Evolutionary conservation across 768 basidiomycete genomes (phyloP), one percentile per base, ranked within the genome.

Genomic region (Auricularia cornea): DNA sequence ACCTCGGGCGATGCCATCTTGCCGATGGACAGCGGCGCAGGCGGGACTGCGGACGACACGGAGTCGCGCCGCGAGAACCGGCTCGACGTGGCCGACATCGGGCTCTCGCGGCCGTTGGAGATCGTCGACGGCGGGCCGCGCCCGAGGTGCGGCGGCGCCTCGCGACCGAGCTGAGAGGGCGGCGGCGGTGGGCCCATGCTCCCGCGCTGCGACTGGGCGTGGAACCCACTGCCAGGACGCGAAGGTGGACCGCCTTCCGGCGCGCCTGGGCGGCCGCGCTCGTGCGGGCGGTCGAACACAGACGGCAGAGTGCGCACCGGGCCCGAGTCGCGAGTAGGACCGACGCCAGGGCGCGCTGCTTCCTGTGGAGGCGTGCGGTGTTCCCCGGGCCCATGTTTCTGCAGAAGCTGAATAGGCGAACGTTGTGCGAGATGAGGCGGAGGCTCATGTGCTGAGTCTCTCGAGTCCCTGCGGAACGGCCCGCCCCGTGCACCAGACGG

Each of bases 401-500:
- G 54, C 54, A 57, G 54, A 20, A 28, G 30, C 8, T 28, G 28
- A 4, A 30, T 20, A 1, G 54, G 54, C 28, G 54, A 57, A 14
- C 54, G 54, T 14, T 38, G 35, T 38, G 35, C 35, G 0, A 38
- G 35, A 3, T 48, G 54, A 2, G 54, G 54, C 23, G 54, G 26
- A 14, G 54, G 26, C 20, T 48, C 44, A 18, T 48, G 20, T 10
- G 11, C 20, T 20, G 44, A 48, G 16, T 20, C 26, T 14, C 54
- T 20, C 4, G 54, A 57, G 54, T 57, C 54, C 6, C 54, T 16
- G 16, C 54, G 54, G 54, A 28, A 57, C 20, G 23, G 38, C 2
- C 54, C 63, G 33, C 61, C 11, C 33, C 62, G 31, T 33, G 59
- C 31, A 40, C 51, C 33, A 59, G 61, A 23, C 59, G 66, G 16